phyloP scores from a whole-genome alignment of 306 rosid species.

The Prosopis cineraria region DNA sequence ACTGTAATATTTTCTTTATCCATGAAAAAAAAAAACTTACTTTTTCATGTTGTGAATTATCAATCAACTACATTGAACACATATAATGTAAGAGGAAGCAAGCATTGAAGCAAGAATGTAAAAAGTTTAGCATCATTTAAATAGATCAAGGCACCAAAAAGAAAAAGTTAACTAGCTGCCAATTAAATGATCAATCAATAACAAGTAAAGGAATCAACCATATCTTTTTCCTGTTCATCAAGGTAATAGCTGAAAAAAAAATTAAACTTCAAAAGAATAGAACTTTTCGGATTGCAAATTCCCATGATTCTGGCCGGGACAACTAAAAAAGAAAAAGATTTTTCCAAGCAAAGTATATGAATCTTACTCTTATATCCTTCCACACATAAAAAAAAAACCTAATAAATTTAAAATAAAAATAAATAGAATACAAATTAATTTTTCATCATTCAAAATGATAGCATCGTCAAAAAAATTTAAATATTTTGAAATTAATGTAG shows the following conservation, averaged over 20 bases:
- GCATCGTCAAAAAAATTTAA: background rate
- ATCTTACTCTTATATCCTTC: background rate
- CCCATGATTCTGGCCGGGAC: background rate
- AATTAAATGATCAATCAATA: conserved; percentile 22
- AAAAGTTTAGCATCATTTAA: conserved; percentile 40
- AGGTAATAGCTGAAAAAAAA: background rate
- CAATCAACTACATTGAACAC: background rate
- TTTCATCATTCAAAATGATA: background rate
- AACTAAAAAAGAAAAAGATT: background rate
- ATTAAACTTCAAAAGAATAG: background rate
- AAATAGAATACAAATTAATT: background rate
- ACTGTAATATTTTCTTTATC: background rate
- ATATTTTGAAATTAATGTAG: background rate
- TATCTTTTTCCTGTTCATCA: conserved; percentile 8
- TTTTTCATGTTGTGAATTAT: background rate
- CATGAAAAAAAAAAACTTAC: background rate
- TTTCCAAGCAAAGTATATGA: background rate
- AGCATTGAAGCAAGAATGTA: conserved; percentile 16
- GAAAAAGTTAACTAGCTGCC: background rate
- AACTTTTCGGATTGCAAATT: background rate
- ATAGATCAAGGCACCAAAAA: conserved; percentile 22
- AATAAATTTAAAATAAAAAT: background rate
- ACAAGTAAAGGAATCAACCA: background rate
- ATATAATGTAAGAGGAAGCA: conserved; percentile 13
- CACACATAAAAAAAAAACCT: background rate